phyloP scores from a whole-genome alignment of 1,284 basidiomycete genomes.

The Ustilago curta region DNA sequence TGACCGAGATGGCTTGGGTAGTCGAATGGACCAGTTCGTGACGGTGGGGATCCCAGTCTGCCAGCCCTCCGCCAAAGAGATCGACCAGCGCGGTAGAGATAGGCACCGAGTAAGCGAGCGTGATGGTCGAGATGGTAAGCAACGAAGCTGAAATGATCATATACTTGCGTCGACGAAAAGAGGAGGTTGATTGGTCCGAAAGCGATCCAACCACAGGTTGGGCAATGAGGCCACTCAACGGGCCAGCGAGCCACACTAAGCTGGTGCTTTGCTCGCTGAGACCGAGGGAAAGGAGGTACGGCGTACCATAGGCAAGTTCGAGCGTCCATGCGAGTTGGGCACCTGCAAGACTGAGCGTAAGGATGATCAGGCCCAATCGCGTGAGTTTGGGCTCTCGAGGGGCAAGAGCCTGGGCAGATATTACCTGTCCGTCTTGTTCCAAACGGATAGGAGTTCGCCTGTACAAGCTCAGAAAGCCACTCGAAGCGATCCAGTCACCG shows the following conservation, averaged over 20 bases:
- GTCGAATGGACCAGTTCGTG: slow-evolving; percentile 30
- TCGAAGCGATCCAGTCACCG: slow-evolving; percentile 1
- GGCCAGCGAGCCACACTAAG: slow-evolving; percentile 96
- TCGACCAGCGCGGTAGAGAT: slow-evolving; percentile 83
- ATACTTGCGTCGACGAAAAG: slow-evolving; percentile 86
- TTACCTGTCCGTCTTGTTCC: not conserved
- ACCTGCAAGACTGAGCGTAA: slow-evolving; percentile 76
- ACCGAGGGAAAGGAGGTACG: slow-evolving; percentile 88
- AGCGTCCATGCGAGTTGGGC: slow-evolving; percentile 93
- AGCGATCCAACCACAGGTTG: slow-evolving; percentile 95
- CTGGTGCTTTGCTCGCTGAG: slow-evolving; percentile 90
- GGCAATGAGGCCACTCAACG: slow-evolving; percentile 88
- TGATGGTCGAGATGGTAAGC: slow-evolving; percentile 78
- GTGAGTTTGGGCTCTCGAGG: slow-evolving; percentile 54
- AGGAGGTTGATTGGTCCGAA: slow-evolving; percentile 89
- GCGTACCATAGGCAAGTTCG: slow-evolving; percentile 85
- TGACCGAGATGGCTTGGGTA: slow-evolving; percentile 77
- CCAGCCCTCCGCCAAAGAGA: slow-evolving; percentile 79
- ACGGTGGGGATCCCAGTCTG: slow-evolving; percentile 88
- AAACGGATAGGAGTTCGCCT: slow-evolving; percentile 13
- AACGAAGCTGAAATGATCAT: slow-evolving; percentile 83
- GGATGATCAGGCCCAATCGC: slow-evolving; percentile 70
- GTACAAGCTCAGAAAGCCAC: slow-evolving; percentile 25
- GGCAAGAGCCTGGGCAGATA: not conserved
- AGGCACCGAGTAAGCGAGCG: slow-evolving; percentile 87